Conservation (phyloP, 306 rosid genomes). For the Quercus wislizeni region DNA sequence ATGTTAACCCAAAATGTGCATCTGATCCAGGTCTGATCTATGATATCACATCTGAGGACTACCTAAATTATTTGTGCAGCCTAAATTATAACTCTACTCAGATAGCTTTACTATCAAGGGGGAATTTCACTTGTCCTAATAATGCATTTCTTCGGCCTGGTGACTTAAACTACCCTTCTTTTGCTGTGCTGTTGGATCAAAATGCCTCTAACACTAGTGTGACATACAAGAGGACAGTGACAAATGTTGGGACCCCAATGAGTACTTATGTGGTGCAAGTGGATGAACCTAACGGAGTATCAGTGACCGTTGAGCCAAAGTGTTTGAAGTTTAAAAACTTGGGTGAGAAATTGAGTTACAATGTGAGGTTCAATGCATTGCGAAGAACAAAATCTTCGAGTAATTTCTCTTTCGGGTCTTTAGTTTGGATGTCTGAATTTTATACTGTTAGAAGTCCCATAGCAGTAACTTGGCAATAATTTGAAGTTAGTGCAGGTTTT, state of each 20-base stretch:
- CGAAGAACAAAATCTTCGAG: conserved; percentile 18
- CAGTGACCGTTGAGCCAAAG: conserved; percentile 42
- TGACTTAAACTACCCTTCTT: conserved; percentile 73
- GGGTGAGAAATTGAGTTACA: conserved; percentile 55
- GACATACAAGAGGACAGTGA: conserved; percentile 53
- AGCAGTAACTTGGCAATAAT: conserved; percentile 56
- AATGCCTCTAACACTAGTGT: conserved; percentile 20
- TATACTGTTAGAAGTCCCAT: conserved; percentile 64
- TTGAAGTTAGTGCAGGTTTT: not conserved
- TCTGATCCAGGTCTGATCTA: conserved; percentile 67
- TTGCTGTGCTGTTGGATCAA: conserved; percentile 39
- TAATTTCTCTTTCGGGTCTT: conserved; percentile 50
- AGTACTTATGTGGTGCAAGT: conserved; percentile 51
- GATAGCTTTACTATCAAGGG: conserved; percentile 43
- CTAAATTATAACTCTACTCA: conserved; percentile 54
- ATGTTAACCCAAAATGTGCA: conserved; percentile 64
- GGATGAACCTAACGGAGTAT: conserved; percentile 46
- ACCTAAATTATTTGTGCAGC: conserved; percentile 53
- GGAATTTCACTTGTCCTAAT: conserved; percentile 39
- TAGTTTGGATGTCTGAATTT: conserved; percentile 43
- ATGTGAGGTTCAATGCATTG: conserved; percentile 38
- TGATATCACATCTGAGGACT: conserved; percentile 47
- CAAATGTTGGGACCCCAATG: conserved; percentile 50
- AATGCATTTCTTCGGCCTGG: conserved; percentile 29
- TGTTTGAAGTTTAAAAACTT: conserved; percentile 35